Percentiles rank a stretch among this genome's conserved stretches.
Conservation (phyloP, 768 basidiomycete genomes). For the Kwoniella botswanensis region DNA sequence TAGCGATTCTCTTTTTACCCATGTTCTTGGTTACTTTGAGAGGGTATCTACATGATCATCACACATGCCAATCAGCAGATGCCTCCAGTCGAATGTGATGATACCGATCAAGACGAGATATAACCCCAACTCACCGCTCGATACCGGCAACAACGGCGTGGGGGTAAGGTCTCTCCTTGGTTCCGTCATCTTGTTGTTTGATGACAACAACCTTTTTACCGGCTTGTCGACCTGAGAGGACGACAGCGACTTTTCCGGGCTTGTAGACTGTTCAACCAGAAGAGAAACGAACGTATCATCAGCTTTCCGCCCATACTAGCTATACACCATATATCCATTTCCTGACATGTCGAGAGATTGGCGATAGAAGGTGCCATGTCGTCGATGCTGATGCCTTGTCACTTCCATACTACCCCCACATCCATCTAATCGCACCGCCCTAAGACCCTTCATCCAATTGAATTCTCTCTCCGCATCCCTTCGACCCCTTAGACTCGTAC, state of each 20-base stretch:
- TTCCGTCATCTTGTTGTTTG: conserved; percentile 95
- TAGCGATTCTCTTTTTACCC: conserved; percentile 92
- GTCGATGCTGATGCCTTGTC: not conserved
- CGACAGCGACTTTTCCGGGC: conserved; percentile 67
- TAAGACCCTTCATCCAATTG: no score
- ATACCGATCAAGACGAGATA: no score
- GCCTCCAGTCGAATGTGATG: not conserved
- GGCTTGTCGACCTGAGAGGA: conserved; percentile 98
- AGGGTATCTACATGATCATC: conserved; percentile 67
- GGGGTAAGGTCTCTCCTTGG: conserved; percentile 93
- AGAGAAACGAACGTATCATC: not conserved
- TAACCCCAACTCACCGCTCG: conserved; percentile 66
- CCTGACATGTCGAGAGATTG: not conserved
- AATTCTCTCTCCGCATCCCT: no score
- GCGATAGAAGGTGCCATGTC: no score
- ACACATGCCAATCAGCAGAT: not conserved
- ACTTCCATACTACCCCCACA: no score
- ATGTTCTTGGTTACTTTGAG: conserved; percentile 96
- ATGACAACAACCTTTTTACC: conserved; percentile 99
- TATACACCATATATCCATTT: not conserved
- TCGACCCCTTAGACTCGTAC: no score
- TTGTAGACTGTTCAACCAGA: conserved; percentile 60
- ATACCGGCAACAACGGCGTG: conserved; percentile 98
- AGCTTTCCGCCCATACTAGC: not conserved
- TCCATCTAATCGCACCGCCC: no score